Evolutionary conservation across 2,329 filamentous ascomycete genomes (phyloP), one percentile per base, ranked within the genome.

Genomic region (Coniochaeta sp.): DNA sequence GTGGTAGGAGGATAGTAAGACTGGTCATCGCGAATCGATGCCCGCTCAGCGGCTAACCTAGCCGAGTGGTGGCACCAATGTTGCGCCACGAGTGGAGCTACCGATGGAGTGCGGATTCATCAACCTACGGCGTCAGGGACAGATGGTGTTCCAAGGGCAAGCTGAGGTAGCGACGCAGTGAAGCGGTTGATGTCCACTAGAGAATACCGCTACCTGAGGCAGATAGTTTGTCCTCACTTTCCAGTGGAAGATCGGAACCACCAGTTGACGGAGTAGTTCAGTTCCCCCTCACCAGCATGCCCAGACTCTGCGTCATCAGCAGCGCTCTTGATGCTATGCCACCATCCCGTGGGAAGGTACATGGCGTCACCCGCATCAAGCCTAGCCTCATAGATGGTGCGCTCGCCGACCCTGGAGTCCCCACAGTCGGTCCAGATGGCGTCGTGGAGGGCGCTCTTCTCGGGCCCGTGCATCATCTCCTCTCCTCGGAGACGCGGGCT

Each of bases 391-490:
- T 72, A 65, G 22, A 81, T 66, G 65, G 67, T 65, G 8, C 47
- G 47, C 19, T 22, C 31, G 7, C 54, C 54, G 16, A 26, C 9
- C 16, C 4, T 47, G 65, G 72, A 62, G 62, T 67, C 24, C 24
- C 61, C 40, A 58, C 26, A 31, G 19, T 43, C 31, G 2, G 72
- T 75, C 95, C 93, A 98, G 2, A 96, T 81, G 3, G 81, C 85
- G 1, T 81, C 74, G 64, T 93, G 85, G 16, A 97, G 72, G 2
- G 81, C 76, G 22, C 78, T 73, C 64, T 86, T 86, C 74, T 96
- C 91, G 1, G 76, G 73, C 0, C 92, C 92, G 58, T 87, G 80
- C 92, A 98, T 97, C 93, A 98, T 97, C 70, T 96, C 92, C 12
- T 87, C 81, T 0, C 90, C 89, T 60, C 92, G 81, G 65, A 97